Evolutionary conservation across 2,329 filamentous ascomycete genomes (phyloP), one percentile per base, ranked within the genome.

Genomic region (Diaporthe sp.): DNA sequence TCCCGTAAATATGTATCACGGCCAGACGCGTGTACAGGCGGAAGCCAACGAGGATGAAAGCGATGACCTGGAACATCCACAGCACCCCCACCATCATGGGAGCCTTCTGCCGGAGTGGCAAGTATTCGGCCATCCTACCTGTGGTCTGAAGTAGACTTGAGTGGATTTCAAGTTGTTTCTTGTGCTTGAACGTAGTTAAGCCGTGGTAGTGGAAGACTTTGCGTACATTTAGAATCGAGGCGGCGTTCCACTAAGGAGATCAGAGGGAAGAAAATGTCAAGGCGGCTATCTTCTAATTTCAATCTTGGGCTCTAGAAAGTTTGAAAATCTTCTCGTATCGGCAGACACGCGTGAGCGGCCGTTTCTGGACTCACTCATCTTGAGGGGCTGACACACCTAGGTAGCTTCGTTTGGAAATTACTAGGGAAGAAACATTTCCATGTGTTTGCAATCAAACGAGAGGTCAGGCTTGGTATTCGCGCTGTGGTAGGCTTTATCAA

Each of bases 31-130:
- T 71, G 17, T 77, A 77, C 12, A 77, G 46, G 19, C 75, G 75
- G 3, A 77, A 55, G n/a, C 49, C 75, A 12, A 77, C 73, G n/a
- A 77, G 75, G 22, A 67, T 46, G 6, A 77, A 71, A 2, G 73
- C 73, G 28, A 77, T 58, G n/a, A 15, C n/a, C 22, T 71, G 61
- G 55, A 77, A 77, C 39, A 37, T 71, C 75, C 75, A 77, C 4
- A 73, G 0, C 31, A 73, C 34, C 15, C 61, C 75, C 57, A 77
- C 7, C 70, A 77, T 55, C 61, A 55, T 57, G 31, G 70, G 73
- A 12, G 73, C 62, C 17, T 53, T 39, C 3, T 68, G n/a, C 8
- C 25, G 15, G 31, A 77, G 22, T 13, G 28, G 13, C 1, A 17
- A 51, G 60, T 49, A 68, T 9, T 28, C n/a, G 10, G n/a, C 39